phyloP scores from a whole-genome alignment of 768 basidiomycete species.

The Crassisporium funariophilum region DNA sequence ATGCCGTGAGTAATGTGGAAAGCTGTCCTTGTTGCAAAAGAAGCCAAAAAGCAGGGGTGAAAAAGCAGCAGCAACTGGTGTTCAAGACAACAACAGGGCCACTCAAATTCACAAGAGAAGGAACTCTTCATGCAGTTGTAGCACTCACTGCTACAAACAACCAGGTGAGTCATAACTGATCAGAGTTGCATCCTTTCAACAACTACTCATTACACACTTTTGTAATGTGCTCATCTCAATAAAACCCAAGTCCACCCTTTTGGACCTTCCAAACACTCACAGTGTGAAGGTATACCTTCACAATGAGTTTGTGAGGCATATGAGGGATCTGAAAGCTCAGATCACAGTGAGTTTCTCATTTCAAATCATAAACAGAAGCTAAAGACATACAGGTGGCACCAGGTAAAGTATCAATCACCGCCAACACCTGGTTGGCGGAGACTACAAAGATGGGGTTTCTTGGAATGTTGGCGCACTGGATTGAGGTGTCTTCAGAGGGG shows the following conservation, averaged over 20 bases:
- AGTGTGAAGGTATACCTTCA: constrained; percentile 14
- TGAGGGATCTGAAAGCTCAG: background rate
- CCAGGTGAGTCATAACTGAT: constrained; percentile 16
- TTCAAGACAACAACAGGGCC: constrained; percentile 4
- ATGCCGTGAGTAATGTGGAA: constrained; percentile 6
- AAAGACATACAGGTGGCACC: constrained; percentile 14
- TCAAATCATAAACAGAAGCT: background rate
- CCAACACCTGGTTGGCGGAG: constrained; percentile 18
- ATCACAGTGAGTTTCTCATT: constrained; percentile 2
- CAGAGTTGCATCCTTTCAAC: constrained; percentile 4
- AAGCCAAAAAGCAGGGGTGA: constrained; percentile 1
- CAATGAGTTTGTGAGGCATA: constrained; percentile 9
- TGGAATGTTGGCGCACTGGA: constrained; percentile 18
- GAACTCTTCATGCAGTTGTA: constrained; percentile 9
- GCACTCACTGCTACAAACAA: constrained; percentile 14
- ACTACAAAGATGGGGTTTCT: constrained; percentile 12
- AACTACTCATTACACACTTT: constrained; percentile 8
- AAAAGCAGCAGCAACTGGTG: background rate
- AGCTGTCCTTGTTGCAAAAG: background rate
- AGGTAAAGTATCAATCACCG: constrained; percentile 16
- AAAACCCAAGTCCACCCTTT: background rate
- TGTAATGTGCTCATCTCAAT: constrained; percentile 1
- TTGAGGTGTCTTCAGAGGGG: constrained; percentile 7
- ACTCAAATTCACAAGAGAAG: constrained; percentile 9
- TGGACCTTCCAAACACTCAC: constrained; percentile 7